Base-by-base conservation (phyloP, 2,329 filamentous ascomycete genomes). In the Acephala macrosclerotiorum region DNA sequence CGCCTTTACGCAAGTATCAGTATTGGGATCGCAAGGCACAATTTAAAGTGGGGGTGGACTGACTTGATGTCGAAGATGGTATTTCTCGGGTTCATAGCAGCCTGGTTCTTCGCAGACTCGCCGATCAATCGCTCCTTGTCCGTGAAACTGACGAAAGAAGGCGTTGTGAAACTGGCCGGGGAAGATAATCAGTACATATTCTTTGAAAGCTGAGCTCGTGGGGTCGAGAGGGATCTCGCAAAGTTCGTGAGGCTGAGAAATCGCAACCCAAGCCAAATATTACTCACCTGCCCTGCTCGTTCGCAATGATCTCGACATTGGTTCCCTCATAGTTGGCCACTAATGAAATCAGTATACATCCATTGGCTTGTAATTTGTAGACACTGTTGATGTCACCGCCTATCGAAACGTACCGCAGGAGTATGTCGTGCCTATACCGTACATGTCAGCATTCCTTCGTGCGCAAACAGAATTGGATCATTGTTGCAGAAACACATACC, bases 61-160 rank as follows among this genome's bases (percentile, higher is more conserved):
- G 83, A 96, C 94, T 98, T 99, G 89, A 97, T 92, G 84, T 99
- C 96, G 85, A 98, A 99, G 84, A 99, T 88, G 76, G 96, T 99
- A 88, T 98, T 98, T 80, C 83, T 83, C 71, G 96, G 96, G 92
- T 99, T 99, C 93, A 98, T 97, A 79, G 96, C 95, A 80, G 95
- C 96, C 90, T 97, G 94, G 88, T 99, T 99, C 92, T 98, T 99
- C 80, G 96, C 96, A 69, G 96, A 95, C 89, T 98, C 96, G 87
- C 96, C 96, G 79, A 98, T 98, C 85, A 99, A 86, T 83, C 96
- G 94, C 89, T 99, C 96, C 87, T 97, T 93, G 78, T 95, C 91
- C 80, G 94, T 97, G 90, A 99, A 99, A 77, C 93, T 97, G 80
- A 99, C 96, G 87, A 97, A 99, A 65, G 96, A 98, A 75, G 96